Base-by-base conservation (phyloP, 78 protist genomes). In the Emiliania huxleyi region DNA sequence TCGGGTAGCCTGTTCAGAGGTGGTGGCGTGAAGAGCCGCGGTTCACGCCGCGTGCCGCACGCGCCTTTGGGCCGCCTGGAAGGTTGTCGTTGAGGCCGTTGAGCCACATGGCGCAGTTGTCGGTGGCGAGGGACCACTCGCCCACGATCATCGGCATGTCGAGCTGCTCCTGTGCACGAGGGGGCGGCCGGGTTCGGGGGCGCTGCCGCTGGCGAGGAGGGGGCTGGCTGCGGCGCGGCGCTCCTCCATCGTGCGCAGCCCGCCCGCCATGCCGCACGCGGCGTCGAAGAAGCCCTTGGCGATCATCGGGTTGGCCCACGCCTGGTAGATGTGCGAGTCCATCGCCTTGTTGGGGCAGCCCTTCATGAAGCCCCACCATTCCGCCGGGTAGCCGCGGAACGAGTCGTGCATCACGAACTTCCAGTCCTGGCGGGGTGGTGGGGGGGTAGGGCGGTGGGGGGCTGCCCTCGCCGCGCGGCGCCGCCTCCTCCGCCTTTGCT, bases 241-340 rank as follows among this genome's bases (percentile, higher is more conserved):
- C 73, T 62, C 81, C 42, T 71, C 81, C 81, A 71, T 71, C 45
- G 35, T 4, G 33, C 81, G 12, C 19, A 71, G 3, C 42, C 22
- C 21, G 42, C 42, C 42, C 33, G 19, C 21, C n/a, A 71, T 19
- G 81, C 18, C n/a, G 87, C 87, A 77, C 2, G 87, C 87, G n/a
- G 0, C 0, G 25, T 18, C 0, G 35, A 15, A 77, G 48, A 77
- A 77, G 49, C 12, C 19, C 3, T 1, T 0, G 21, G 1, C 35
- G 12, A 15, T 15, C 29, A 15, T 33, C 35, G 87, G 87, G 42
- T 18, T 26, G 49, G 2, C 11, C 87, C 87, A 77, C 6, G 87
- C 87, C n/a, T 42, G 46, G 48, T 77, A 77, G 87, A 77, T 77
- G 87, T 77, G 87, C 48, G 87, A 4, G 87, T 77, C 87, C 87